Evolutionary conservation across 179 eudicot species (phyloP).

Genomic region (Nepenthes alata): DNA sequence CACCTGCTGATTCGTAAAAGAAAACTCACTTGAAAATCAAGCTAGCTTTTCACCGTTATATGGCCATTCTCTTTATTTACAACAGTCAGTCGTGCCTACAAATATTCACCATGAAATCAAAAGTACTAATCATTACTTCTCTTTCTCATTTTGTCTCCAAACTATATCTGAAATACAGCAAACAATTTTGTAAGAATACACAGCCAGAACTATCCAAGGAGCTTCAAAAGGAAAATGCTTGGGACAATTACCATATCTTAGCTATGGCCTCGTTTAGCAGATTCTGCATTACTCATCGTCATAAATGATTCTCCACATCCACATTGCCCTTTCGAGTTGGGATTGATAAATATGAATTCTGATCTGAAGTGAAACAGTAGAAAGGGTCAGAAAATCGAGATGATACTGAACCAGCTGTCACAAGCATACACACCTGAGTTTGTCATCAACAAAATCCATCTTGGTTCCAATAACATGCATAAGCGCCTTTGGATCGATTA

Average conservation of each 20-base stretch:
- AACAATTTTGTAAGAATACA: not conserved
- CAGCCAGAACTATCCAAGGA: not conserved
- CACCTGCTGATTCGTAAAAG: no score
- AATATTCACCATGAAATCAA: constrained; percentile 3
- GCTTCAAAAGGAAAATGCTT: constrained; percentile 3
- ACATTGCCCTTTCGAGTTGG: constrained; percentile 66
- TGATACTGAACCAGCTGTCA: constrained; percentile 1
- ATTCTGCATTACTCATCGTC: constrained; percentile 35
- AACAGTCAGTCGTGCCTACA: constrained; percentile 4
- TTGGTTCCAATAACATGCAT: constrained; percentile 98
- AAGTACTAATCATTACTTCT: not conserved
- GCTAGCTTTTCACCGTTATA: no score
- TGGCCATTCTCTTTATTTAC: constrained; percentile 9
- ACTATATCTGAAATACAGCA: constrained; percentile 1
- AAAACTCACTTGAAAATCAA: no score
- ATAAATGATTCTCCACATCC: constrained; percentile 79
- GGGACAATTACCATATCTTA: not conserved
- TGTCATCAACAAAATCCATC: constrained; percentile 95
- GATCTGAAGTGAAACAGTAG: constrained; percentile 29
- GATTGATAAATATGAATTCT: constrained; percentile 60
- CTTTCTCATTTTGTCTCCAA: not conserved
- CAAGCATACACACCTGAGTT: constrained; percentile 49
- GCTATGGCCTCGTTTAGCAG: constrained; percentile 26
- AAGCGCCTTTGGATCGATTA: constrained; percentile 91
- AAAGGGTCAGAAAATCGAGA: no score